Conservation (phyloP, 2,329 filamentous ascomycete species). For the Hypomyces perniciosus region DNA sequence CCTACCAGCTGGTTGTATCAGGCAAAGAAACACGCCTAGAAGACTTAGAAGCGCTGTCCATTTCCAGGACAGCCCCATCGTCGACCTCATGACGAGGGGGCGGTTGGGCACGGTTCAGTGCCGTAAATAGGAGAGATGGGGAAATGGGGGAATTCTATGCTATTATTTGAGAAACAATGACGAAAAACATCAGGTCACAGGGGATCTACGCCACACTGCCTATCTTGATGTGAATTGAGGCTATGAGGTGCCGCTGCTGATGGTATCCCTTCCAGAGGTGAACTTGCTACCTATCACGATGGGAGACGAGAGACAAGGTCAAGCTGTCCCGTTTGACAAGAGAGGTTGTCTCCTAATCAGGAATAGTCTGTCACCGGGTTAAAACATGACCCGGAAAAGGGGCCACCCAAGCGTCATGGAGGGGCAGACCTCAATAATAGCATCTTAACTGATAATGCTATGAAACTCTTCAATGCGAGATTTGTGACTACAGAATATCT, state of each 20-base stretch:
- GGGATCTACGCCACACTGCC: background rate
- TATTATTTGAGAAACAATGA: slow-evolving; percentile 2
- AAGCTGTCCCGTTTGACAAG: slow-evolving; percentile 22
- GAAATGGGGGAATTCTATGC: background rate
- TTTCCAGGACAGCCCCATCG: slow-evolving; percentile 45
- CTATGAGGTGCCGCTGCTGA: slow-evolving; percentile 1
- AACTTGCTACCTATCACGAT: slow-evolving; percentile 1
- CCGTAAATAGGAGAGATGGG: slow-evolving; percentile 9
- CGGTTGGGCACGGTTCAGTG: slow-evolving; percentile 1
- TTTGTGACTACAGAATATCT: background rate
- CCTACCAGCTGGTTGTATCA: slow-evolving; percentile 62
- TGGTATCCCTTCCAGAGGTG: slow-evolving; percentile 10
- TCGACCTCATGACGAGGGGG: slow-evolving; percentile 41
- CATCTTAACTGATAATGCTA: slow-evolving; percentile 10
- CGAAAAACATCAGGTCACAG: slow-evolving; percentile 5
- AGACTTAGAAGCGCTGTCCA: slow-evolving; percentile 62
- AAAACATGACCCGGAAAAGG: slow-evolving; percentile 1
- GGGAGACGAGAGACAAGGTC: slow-evolving; percentile 16
- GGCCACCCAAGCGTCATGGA: slow-evolving; percentile 4
- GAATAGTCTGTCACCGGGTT: slow-evolving; percentile 14
- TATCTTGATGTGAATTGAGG: background rate
- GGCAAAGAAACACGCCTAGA: slow-evolving; percentile 50
- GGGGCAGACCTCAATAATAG: slow-evolving; percentile 12
- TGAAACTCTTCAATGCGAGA: background rate
- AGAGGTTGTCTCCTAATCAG: slow-evolving; percentile 19